These are phyloP conservation scores for Glycine latifolia DNA, from an alignment of 306 rosid genomes.

Conservation along the genomic window DNA sequence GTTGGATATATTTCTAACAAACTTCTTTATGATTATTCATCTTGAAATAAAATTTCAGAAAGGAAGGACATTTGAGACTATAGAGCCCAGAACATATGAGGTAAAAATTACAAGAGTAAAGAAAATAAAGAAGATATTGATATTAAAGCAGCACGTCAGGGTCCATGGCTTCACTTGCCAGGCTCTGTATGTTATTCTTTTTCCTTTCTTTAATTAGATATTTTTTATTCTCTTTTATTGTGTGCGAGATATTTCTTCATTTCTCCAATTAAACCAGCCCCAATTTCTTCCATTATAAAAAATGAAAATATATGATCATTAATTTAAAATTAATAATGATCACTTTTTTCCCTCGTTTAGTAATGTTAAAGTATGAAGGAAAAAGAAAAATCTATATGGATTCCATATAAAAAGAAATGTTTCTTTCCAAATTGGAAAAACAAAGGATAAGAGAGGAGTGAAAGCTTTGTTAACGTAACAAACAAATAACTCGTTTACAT, in stretches of 20 bases:
- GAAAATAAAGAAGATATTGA: conserved; percentile 74
- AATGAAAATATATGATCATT: background rate
- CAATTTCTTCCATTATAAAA: background rate
- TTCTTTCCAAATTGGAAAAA: too few relatives aligned
- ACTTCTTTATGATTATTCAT: background rate
- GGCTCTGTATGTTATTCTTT: too few relatives aligned
- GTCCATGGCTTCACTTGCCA: too few relatives aligned
- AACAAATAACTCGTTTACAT: too few relatives aligned
- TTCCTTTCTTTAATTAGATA: background rate
- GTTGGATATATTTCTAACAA: background rate
- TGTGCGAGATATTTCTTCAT: background rate
- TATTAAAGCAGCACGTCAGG: conserved; percentile 68
- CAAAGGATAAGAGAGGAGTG: too few relatives aligned
- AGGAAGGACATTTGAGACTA: conserved; percentile 79
- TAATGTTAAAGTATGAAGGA: too few relatives aligned
- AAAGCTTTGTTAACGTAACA: too few relatives aligned
- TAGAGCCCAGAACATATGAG: conserved; percentile 81
- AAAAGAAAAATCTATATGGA: too few relatives aligned
- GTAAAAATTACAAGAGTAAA: conserved; percentile 59
- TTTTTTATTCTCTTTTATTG: background rate
- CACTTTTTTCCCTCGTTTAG: too few relatives aligned
- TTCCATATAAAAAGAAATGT: too few relatives aligned
- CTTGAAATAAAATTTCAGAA: background rate
- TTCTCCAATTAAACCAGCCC: background rate
- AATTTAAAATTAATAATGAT: too few relatives aligned